Evolutionary conservation across 169 alveolate genomes (phyloP), one percentile per base, ranked within the genome.

Genomic region (Eimeria sp.): DNA sequence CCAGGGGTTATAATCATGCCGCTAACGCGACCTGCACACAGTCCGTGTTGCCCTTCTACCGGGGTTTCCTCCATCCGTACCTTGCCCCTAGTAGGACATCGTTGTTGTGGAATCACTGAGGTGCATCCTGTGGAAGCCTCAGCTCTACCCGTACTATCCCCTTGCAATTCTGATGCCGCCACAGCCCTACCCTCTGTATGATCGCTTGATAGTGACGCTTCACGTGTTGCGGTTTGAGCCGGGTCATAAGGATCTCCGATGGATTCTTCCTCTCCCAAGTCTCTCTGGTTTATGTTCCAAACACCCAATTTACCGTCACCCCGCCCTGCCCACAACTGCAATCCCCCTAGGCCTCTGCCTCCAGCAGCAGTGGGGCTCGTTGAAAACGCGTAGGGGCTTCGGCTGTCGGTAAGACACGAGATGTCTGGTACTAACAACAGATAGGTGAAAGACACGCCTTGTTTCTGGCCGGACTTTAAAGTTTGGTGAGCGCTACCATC

Each of bases 251-350:
- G 71, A 37, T 83, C 90, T n/a, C 40, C 90, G 23, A 83, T 40
- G 43, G 90, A 83, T 6, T 43, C 90, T n/a, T 87, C 82, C 64
- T 87, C 94, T n/a, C 49, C 83, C 46, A 87, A 27, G 56, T 87
- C 94, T 43, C 83, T 87, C 83, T 87, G 83, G 94, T 49, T 66
- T 23, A 87, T 43, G 52, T 49, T 87, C 94, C 94, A 87, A 54
- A 87, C 94, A 11, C 94, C 94, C 66, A 87, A 27, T n/a, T 87
- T 87, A 1, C 94, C 94, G 66, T 87, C 94, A 46, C 94, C 94
- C 6, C 94, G 94, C 52, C 94, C 94, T 66, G 94, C 94, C 94
- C 94, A 87, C 37, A 87, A 62, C 66, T 87, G 94, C 43, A 87
- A 52, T 43, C 94, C 83, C 9, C 83, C 94, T 43, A 4, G 33